These are phyloP conservation scores for Phytophthora niederhauseri DNA, from an alignment of 352 stramenopile species.

Conservation along the genomic window DNA sequence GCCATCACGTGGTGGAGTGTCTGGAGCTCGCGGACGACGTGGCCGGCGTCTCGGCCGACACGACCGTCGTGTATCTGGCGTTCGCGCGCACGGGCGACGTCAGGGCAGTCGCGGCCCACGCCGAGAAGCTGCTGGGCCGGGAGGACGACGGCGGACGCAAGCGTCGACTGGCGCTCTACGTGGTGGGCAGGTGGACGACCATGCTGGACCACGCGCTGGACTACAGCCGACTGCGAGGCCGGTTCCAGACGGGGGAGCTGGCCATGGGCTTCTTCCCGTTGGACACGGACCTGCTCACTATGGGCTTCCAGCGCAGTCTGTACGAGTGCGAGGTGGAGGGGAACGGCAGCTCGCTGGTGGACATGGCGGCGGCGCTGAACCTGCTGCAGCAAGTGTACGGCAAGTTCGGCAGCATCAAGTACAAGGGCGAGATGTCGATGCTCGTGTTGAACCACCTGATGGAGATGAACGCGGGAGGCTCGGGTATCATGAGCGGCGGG, in stretches of 20 bases:
- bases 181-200: constrained; percentile 55
- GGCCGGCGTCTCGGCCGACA: constrained; percentile 34
- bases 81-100: constrained; percentile 50
- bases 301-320: constrained; percentile 57
- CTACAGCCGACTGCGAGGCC: constrained; percentile 36
- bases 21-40: constrained; percentile 61
- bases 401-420: constrained; percentile 71
- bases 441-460: constrained; percentile 71
- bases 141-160: constrained; percentile 23
- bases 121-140: constrained; percentile 39
- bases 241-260: constrained; percentile 48
- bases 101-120: constrained; percentile 51
- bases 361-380: constrained; percentile 54
- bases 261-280: constrained; percentile 66
- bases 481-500: constrained; percentile 19
- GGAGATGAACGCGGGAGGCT: constrained; percentile 42
- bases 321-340: constrained; percentile 57
- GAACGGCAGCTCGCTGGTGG: constrained; percentile 54
- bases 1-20: constrained; percentile 50
- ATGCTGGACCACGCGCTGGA: constrained; percentile 56
- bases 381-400: constrained; percentile 65
- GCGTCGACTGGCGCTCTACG: constrained; percentile 43
- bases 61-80: constrained; percentile 55
- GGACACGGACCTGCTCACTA: constrained; percentile 62
- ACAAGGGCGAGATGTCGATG: constrained; percentile 79